phyloP scores from a whole-genome alignment of 83 land plant species.

The Picea abies region DNA sequence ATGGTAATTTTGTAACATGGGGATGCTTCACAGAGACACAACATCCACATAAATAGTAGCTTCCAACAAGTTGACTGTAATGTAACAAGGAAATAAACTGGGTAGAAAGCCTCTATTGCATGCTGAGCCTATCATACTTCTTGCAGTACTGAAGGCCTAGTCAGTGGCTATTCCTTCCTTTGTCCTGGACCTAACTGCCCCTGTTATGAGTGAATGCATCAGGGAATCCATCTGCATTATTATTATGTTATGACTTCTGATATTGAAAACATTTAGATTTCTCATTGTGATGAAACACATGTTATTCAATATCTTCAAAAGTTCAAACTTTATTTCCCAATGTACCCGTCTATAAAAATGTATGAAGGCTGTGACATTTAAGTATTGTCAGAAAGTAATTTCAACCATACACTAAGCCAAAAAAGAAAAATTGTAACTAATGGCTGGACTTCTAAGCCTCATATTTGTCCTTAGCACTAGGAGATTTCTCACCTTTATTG shows the following conservation, averaged over 20 bases:
- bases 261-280: neutral
- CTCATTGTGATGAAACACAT: neutral
- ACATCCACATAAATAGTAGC: neutral
- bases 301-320: neutral
- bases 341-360: neutral
- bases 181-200: neutral
- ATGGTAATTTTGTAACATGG: neutral
- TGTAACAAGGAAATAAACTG: neutral
- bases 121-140: too few relatives aligned
- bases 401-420: neutral
- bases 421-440: neutral
- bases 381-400: neutral
- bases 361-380: neutral
- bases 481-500: conserved; percentile 42
- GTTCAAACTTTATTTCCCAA: too few relatives aligned
- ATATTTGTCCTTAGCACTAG: neutral
- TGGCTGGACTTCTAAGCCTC: neutral
- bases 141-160: neutral
- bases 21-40: neutral
- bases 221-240: neutral
- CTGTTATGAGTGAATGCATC: neutral
- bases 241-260: neutral
- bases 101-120: neutral
- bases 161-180: neutral
- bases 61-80: neutral